phyloP scores from a whole-genome alignment of 2,329 filamentous ascomycete species.

The Microsporum canis region DNA sequence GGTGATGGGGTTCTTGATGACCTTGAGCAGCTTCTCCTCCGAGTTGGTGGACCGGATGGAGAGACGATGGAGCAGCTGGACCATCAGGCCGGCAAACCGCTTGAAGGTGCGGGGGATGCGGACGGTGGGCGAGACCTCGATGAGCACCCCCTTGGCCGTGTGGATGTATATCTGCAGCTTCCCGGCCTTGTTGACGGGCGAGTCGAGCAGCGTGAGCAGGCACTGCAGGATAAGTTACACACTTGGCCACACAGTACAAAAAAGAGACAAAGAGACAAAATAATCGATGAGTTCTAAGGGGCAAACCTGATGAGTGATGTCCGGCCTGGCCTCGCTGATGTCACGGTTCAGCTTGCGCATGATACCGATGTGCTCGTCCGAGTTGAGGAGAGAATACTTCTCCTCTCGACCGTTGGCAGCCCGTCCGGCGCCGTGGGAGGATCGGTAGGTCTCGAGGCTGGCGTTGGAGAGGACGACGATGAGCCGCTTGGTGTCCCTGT shows the following conservation, averaged over 20 bases:
- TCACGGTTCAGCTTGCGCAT: slow-evolving; percentile 99
- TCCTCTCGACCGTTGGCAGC: slow-evolving; percentile 53
- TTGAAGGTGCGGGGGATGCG: slow-evolving; percentile 98
- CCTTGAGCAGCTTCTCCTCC: slow-evolving; percentile 91
- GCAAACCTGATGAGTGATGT: slow-evolving; percentile 94
- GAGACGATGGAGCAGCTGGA: slow-evolving; percentile 87
- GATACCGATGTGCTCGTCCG: slow-evolving; percentile 96
- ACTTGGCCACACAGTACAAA: not conserved
- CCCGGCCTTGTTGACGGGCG: slow-evolving; percentile 95
- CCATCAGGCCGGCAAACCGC: slow-evolving; percentile 96
- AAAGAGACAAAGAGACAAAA: not conserved
- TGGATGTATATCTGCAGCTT: slow-evolving; percentile 98
- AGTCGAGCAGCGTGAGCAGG: slow-evolving; percentile 90
- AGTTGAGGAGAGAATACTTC: slow-evolving; percentile 96
- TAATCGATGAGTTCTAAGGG: not conserved
- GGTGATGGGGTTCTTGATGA: slow-evolving; percentile 96
- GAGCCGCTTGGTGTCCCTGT: slow-evolving; percentile 82
- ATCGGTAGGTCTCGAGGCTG: slow-evolving; percentile 94
- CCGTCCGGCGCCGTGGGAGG: slow-evolving; percentile 56
- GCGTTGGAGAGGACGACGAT: slow-evolving; percentile 97
- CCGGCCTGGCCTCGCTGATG: slow-evolving; percentile 91
- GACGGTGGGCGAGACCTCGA: slow-evolving; percentile 95
- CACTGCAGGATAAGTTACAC: slow-evolving; percentile 49
- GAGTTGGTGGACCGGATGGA: slow-evolving; percentile 95
- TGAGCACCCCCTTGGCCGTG: slow-evolving; percentile 91